A percentile compares a stretch with the other conserved stretches of the same genome.
Evolutionary conservation across 106 monocot species (phyloP).

Genomic region (Dendrobium huoshanense): DNA sequence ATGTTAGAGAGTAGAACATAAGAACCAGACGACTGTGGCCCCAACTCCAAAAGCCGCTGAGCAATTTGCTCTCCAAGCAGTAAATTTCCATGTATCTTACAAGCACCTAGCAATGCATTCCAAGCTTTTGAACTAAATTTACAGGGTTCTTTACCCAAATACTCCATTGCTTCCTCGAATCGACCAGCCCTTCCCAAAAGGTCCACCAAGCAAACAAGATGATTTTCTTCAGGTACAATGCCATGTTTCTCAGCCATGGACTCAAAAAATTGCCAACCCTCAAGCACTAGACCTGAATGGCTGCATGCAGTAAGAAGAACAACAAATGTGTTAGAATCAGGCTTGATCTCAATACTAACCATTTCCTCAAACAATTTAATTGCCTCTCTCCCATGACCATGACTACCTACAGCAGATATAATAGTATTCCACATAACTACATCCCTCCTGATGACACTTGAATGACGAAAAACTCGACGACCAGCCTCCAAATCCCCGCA

Average conservation of each 20-base stretch:
- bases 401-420: constrained; percentile 57
- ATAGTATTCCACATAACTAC: constrained; percentile 68
- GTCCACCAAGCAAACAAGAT: constrained; percentile 70
- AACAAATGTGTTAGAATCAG: constrained; percentile 50
- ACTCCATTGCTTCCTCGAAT: constrained; percentile 42
- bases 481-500: constrained; percentile 54
- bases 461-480: constrained; percentile 31
- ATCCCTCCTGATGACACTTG: constrained; percentile 27
- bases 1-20: constrained; percentile 52
- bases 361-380: constrained; percentile 52
- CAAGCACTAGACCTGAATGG: constrained; percentile 50
- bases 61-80: constrained; percentile 35
- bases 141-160: constrained; percentile 32
- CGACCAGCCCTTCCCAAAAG: constrained; percentile 48
- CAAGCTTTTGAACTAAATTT: constrained; percentile 31
- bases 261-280: constrained; percentile 51
- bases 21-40: constrained; percentile 20
- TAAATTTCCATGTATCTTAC: constrained; percentile 38
- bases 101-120: constrained; percentile 59
- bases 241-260: constrained; percentile 41
- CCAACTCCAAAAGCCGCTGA: constrained; percentile 28
- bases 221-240: constrained; percentile 44
- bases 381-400: constrained; percentile 44
- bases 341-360: constrained; percentile 27
- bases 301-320: constrained; percentile 62